Percentiles rank a stretch among this genome's conserved stretches.
Evolutionary conservation across 1,284 basidiomycete species (phyloP).

Genomic region (Lignosus rhinocerotis): DNA sequence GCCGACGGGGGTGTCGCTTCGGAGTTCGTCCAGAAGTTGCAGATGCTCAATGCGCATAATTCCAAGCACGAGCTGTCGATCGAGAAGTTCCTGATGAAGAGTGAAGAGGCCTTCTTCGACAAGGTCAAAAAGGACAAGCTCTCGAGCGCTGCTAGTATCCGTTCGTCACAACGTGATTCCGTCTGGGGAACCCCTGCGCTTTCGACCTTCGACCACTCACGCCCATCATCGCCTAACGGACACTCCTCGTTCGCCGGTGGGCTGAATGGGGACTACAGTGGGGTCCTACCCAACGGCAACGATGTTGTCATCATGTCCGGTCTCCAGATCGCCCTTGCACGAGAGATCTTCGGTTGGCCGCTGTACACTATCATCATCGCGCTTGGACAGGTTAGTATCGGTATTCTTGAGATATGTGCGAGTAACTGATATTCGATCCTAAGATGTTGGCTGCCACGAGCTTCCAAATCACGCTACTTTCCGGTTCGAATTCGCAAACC

Average conservation of each 20-base stretch:
- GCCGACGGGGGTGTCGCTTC: slow-evolving; percentile 88
- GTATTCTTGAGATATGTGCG: slow-evolving; percentile 23
- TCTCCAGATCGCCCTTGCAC: slow-evolving; percentile 78
- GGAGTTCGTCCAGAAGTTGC: slow-evolving; percentile 85
- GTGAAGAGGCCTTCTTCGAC: slow-evolving; percentile 90
- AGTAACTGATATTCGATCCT: slow-evolving; percentile 13
- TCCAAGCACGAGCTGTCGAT: slow-evolving; percentile 91
- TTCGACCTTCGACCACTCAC: slow-evolving; percentile 68
- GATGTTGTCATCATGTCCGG: slow-evolving; percentile 73
- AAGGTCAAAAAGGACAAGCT: slow-evolving; percentile 87
- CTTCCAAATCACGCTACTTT: slow-evolving; percentile 89
- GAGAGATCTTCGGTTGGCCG: slow-evolving; percentile 82
- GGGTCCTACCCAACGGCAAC: slow-evolving; percentile 51
- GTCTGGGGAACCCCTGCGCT: slow-evolving; percentile 74
- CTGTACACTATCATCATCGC: slow-evolving; percentile 88
- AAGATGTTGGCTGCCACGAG: slow-evolving; percentile 86
- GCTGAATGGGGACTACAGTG: slow-evolving; percentile 50
- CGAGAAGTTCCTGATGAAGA: slow-evolving; percentile 86
- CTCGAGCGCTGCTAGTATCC: slow-evolving; percentile 71
- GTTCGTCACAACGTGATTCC: slow-evolving; percentile 81
- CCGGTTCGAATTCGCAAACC: slow-evolving; percentile 82
- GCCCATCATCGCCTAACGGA: slow-evolving; percentile 67
- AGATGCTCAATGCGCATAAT: slow-evolving; percentile 78
- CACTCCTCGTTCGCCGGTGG: slow-evolving; percentile 39
- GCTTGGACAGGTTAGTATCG: slow-evolving; percentile 63